Evolutionary conservation across 2,329 filamentous ascomycete species (phyloP), one percentile per base, ranked within the genome.

Genomic region (Sporothrix mexicana): DNA sequence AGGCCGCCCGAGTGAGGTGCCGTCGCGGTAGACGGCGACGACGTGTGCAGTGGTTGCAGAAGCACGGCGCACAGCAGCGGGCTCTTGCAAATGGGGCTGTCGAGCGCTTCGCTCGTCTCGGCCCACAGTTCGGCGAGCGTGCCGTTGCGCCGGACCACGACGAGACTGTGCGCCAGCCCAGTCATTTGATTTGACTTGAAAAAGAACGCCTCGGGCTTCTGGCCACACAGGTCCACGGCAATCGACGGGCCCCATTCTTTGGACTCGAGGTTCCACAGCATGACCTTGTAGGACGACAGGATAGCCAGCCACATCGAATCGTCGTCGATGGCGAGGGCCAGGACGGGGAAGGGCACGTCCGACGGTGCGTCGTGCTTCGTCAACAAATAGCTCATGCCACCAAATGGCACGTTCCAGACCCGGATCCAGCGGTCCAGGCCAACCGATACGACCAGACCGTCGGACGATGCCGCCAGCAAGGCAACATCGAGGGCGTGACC

Each of bases 401-500:
- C 81, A 55, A 71, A 72, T n/a, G 84, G 85, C 20, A 90, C 79
- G 77, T 91, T 84, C 90, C 91, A 93, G 1, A 93, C 83, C 17
- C 88, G 86, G 15, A 94, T 89, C 12, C 85, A 84, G 66, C 92
- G 86, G 77, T 95, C 93, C 0, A 95, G 83, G 0, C 90, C 91
- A 51, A 92, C 86, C 1, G 92, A 92, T 5, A 91, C 87, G 25
- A 95, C 81, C 70, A 91, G 85, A 0, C 92, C 92, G 69, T 88
- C 87, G 1, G 86, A 82, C 7, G 88, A 92, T 17, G 90, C 85
- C 5, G 85, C 81, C 74, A 95, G 81, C 78, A 90, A 86, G 13
- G 88, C 88, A 53, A 95, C 85, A 77, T 95, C 93, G 13, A 95
- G 84, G 7, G 83, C 81, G 78, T 95, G 93, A 0, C 90, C 90